These are phyloP conservation scores for Hamamelis virginiana DNA, from an alignment of 164 flowering plant genomes.

Conservation along the genomic window DNA sequence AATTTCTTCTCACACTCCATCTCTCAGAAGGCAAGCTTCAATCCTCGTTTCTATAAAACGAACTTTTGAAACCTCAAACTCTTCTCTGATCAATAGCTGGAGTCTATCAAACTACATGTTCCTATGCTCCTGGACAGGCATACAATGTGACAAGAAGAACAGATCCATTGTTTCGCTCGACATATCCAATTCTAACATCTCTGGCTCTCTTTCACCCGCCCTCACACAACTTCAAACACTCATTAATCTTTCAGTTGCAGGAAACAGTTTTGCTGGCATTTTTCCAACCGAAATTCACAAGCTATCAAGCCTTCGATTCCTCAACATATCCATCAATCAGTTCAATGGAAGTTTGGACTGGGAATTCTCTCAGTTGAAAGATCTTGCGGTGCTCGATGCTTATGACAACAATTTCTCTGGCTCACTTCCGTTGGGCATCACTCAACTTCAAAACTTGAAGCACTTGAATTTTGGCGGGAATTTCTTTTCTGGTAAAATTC, in stretches of 20 bases:
- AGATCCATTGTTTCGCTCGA: conserved; percentile 39
- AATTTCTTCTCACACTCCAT: conserved; percentile 29
- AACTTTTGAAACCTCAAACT: conserved; percentile 22
- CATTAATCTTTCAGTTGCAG: conserved; percentile 38
- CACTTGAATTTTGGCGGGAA: conserved; percentile 68
- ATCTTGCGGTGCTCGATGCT: conserved; percentile 52
- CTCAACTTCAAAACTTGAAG: conserved; percentile 33
- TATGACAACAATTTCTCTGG: conserved; percentile 56
- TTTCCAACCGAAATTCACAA: conserved; percentile 39
- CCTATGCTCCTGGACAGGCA: conserved; percentile 62
- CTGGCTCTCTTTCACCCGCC: conserved; percentile 45
- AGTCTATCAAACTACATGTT: conserved; percentile 39
- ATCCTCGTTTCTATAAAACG: conserved; percentile 48
- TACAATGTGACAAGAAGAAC: conserved; percentile 40
- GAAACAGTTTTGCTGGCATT: conserved; percentile 39
- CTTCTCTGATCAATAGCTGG: conserved; percentile 44
- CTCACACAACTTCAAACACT: conserved; percentile 39
- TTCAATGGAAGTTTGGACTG: conserved; percentile 51
- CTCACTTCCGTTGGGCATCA: conserved; percentile 44
- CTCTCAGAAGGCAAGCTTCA: conserved; percentile 44
- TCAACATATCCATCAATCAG: conserved; percentile 60
- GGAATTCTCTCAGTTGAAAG: conserved; percentile 40
- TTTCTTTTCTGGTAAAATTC: conserved; percentile 55
- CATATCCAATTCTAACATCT: conserved; percentile 46
- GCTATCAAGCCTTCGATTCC: conserved; percentile 37